These are phyloP conservation scores for Penicillium hordei DNA, from an alignment of 2,329 filamentous ascomycete species.

Conservation along the genomic window DNA sequence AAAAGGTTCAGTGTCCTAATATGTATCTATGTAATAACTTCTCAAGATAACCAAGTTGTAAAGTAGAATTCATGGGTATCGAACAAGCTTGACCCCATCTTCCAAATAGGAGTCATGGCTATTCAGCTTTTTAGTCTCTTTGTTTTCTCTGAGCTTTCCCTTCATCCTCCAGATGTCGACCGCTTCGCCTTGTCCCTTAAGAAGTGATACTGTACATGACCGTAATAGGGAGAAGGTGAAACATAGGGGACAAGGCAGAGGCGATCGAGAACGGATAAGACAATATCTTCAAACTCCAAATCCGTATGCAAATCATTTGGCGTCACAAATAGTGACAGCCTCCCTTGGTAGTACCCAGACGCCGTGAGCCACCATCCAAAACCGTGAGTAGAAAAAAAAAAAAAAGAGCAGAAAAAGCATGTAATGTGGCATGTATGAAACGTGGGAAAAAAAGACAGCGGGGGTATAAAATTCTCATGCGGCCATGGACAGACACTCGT, in stretches of 20 bases:
- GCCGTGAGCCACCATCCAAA: constrained; percentile 29
- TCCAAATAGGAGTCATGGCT: constrained; percentile 12
- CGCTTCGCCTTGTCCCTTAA: constrained; percentile 10
- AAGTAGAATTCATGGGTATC: constrained; percentile 33
- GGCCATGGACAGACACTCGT: constrained; percentile 45
- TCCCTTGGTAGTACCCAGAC: constrained; percentile 30
- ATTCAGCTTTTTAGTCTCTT: constrained; percentile 16
- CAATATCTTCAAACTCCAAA: constrained; percentile 23
- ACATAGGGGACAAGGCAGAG: constrained; percentile 16
- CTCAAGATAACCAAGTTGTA: constrained; percentile 7
- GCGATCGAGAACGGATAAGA: constrained; percentile 15
- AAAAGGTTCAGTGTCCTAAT: not conserved
- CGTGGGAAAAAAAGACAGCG: constrained; percentile 10
- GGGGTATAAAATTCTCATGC: constrained; percentile 31
- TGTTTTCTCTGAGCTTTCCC: constrained; percentile 6
- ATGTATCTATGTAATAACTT: not conserved
- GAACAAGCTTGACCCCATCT: constrained; percentile 25
- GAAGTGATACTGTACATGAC: constrained; percentile 22
- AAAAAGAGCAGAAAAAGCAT: constrained; percentile 9
- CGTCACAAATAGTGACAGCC: constrained; percentile 17
- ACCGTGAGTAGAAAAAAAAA: constrained; percentile 17
- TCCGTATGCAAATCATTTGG: constrained; percentile 31
- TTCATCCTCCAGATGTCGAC: not conserved
- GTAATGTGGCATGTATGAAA: constrained; percentile 13
- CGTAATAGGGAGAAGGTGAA: constrained; percentile 9